Conservation (phyloP, 2,329 filamentous ascomycete species). For the Colletotrichum sidae region DNA sequence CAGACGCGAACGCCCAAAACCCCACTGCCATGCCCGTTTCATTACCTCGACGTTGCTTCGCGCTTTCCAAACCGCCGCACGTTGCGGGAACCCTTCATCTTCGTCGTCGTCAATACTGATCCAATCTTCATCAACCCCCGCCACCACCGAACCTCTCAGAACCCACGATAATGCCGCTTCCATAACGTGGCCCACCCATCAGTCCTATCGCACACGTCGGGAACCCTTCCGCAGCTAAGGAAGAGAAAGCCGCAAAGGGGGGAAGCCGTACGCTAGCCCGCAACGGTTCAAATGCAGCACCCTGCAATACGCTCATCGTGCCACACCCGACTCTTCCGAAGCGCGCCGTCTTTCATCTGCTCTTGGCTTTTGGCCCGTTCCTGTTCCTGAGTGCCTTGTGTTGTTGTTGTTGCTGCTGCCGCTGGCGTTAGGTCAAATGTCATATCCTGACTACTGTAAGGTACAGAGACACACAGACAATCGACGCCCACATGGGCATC, state of each 20-base stretch:
- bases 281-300: slow-evolving; percentile 17
- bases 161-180: slow-evolving; percentile 22
- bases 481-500: too few species aligned
- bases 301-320: not conserved
- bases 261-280: not conserved
- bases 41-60: not conserved
- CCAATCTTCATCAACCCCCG: not conserved
- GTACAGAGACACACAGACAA: not conserved
- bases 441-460: not conserved
- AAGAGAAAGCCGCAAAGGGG: slow-evolving; percentile 29
- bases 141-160: slow-evolving; percentile 6
- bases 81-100: not conserved
- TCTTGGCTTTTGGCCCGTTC: not conserved
- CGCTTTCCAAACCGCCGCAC: too few species aligned
- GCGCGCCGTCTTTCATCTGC: slow-evolving; percentile 7
- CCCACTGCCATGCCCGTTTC: not conserved
- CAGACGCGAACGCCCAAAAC: not conserved
- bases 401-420: slow-evolving; percentile 1
- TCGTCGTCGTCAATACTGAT: not conserved
- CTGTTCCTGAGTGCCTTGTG: not conserved
- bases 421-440: too few species aligned
- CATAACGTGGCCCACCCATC: not conserved
- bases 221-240: slow-evolving; percentile 17
- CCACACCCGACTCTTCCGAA: slow-evolving; percentile 21
- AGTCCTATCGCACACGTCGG: slow-evolving; percentile 8